phyloP scores from a whole-genome alignment of 2,329 filamentous ascomycete species.

The Coleophoma cylindrospora region DNA sequence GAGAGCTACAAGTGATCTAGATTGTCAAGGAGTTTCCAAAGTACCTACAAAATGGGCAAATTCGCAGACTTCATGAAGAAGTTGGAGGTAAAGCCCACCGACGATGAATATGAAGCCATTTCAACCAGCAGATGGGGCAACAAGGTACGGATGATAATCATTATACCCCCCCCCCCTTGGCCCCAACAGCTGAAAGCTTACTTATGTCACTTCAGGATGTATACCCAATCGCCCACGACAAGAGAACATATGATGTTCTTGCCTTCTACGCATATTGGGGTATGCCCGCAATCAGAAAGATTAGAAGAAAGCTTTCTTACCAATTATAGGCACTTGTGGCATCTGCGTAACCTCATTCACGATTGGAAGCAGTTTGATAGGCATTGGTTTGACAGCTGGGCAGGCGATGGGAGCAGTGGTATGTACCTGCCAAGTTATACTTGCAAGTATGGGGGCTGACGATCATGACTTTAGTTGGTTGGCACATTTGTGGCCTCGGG shows the following conservation, averaged over 20 bases:
- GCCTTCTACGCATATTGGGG: slow-evolving; percentile 13
- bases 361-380: slow-evolving; percentile 16
- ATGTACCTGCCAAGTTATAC: neutral
- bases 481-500: slow-evolving; percentile 2
- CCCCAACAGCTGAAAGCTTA: too few species aligned
- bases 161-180: too few species aligned
- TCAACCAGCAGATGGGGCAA: slow-evolving; percentile 15
- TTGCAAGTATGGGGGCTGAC: neutral
- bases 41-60: too few species aligned
- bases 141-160: too few species aligned
- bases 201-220: slow-evolving; percentile 7
- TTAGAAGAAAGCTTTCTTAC: neutral
- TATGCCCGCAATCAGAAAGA: neutral
- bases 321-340: slow-evolving; percentile 4
- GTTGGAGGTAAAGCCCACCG: slow-evolving; percentile 6
- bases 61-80: too few species aligned
- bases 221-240: slow-evolving; percentile 8
- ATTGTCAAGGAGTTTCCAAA: too few species aligned
- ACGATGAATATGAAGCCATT: slow-evolving; percentile 7
- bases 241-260: slow-evolving; percentile 10
- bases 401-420: slow-evolving; percentile 15
- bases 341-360: slow-evolving; percentile 9
- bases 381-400: slow-evolving; percentile 15
- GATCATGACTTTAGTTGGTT: neutral
- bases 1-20: too few species aligned